phyloP scores from a whole-genome alignment of 441 rosid genomes.

The Euphorbia corollata region DNA sequence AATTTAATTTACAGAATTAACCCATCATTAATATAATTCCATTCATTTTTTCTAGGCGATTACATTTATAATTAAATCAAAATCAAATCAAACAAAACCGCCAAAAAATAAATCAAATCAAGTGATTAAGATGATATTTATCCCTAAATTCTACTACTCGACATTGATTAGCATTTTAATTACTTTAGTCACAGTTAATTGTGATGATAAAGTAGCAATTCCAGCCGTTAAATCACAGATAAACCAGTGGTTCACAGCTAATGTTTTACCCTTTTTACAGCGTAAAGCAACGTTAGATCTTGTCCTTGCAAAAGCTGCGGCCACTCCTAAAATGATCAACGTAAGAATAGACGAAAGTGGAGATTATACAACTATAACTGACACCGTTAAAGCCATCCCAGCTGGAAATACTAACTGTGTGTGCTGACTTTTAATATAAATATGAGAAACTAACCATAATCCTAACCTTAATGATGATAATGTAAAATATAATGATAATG shows the following conservation, averaged over 20 bases:
- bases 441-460: too few relatives aligned
- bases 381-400: constrained; percentile 35
- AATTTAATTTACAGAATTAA: too few relatives aligned
- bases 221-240: background rate
- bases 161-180: background rate
- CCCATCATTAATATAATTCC: too few relatives aligned
- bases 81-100: background rate
- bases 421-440: too few relatives aligned
- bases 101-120: background rate
- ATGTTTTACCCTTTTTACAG: background rate
- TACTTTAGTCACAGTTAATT: background rate
- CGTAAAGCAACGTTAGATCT: constrained; percentile 26
- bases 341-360: constrained; percentile 29
- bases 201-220: background rate
- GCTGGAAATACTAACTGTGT: constrained; percentile 29
- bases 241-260: background rate
- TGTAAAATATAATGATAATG: too few relatives aligned
- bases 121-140: background rate
- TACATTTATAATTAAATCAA: too few relatives aligned
- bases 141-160: background rate
- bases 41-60: too few relatives aligned
- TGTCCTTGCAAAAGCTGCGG: too few relatives aligned
- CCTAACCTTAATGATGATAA: too few relatives aligned
- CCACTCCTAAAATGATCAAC: constrained; percentile 20
- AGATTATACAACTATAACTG: constrained; percentile 13